Evolutionary conservation across 83 land plant species (phyloP).

Genomic region (Isoetes engelmannii): DNA sequence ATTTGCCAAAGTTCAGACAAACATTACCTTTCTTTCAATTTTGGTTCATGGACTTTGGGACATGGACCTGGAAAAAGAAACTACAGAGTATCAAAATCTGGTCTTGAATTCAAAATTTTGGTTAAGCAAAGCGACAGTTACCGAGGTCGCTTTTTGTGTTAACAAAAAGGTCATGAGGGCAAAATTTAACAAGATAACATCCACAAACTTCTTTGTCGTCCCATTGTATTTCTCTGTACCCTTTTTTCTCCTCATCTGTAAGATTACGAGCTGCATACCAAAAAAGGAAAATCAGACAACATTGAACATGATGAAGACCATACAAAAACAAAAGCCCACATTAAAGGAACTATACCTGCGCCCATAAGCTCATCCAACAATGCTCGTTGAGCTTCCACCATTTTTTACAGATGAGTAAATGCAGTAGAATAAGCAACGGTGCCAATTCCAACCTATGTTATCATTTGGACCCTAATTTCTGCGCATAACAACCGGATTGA

Average conservation of each 20-base stretch:
- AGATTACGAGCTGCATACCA: slow-evolving; percentile 58
- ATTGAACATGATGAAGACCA: not conserved
- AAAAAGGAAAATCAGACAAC: not conserved
- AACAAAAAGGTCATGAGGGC: slow-evolving; percentile 90
- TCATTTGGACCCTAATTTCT: too few relatives aligned
- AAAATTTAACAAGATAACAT: slow-evolving; percentile 75
- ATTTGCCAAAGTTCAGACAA: too few relatives aligned
- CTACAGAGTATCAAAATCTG: not conserved
- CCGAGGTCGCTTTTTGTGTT: slow-evolving; percentile 91
- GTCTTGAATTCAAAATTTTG: too few relatives aligned
- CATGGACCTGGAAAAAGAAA: slow-evolving; percentile 55
- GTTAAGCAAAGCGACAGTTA: slow-evolving; percentile 14
- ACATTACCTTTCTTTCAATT: slow-evolving; percentile 79
- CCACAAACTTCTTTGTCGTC: slow-evolving; percentile 87
- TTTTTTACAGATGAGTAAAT: not conserved
- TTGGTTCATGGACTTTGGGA: slow-evolving; percentile 69
- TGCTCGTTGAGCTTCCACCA: slow-evolving; percentile 93
- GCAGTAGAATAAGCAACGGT: too few relatives aligned
- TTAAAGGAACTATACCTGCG: slow-evolving; percentile 38
- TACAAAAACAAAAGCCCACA: not conserved
- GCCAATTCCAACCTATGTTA: too few relatives aligned
- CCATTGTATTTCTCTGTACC: slow-evolving; percentile 69
- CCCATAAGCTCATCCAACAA: slow-evolving; percentile 93
- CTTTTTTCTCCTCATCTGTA: slow-evolving; percentile 85
- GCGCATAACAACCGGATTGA: too few relatives aligned